These are phyloP conservation scores for Articulospora tetracladia DNA, from an alignment of 495 filamentous ascomycete genomes.

Conservation along the genomic window DNA sequence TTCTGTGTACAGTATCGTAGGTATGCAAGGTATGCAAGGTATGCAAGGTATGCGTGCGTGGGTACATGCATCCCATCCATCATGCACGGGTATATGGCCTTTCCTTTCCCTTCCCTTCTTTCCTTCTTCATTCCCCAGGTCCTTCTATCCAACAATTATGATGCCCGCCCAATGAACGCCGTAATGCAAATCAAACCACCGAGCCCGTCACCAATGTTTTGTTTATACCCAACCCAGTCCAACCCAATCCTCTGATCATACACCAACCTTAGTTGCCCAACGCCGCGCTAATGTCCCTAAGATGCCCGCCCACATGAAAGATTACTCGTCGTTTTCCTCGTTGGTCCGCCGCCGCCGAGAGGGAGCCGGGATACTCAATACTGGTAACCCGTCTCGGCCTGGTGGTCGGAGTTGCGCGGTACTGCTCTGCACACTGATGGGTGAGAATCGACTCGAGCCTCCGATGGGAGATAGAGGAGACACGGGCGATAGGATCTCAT, in stretches of 20 bases:
- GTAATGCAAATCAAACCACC: too few species aligned
- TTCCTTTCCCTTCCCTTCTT: too few species aligned
- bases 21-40: too few species aligned
- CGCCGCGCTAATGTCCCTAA: conserved; percentile 18
- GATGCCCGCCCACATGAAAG: too few species aligned
- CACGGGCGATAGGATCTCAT: background rate
- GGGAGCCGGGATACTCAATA: conserved; percentile 24
- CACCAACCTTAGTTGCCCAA: background rate
- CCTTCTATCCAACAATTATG: background rate
- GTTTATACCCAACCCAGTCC: background rate
- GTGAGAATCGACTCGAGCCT: background rate
- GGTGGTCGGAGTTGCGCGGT: conserved; percentile 5
- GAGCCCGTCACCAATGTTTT: too few species aligned
- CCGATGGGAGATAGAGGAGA: conserved; percentile 2
- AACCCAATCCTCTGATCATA: too few species aligned
- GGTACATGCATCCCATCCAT: background rate
- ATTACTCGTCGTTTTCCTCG: too few species aligned
- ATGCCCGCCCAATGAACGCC: too few species aligned
- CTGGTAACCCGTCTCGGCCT: conserved; percentile 10
- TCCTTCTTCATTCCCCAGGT: too few species aligned
- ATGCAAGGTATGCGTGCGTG: too few species aligned
- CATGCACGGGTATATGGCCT: background rate
- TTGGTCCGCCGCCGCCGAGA: conserved; percentile 9
- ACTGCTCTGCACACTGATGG: conserved; percentile 7
- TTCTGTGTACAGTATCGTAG: background rate